A percentile compares a stretch with the other conserved stretches of the same genome.
These are phyloP conservation scores for Glaciozyma antarctica DNA, from an alignment of 768 basidiomycete species.

Conservation along the genomic window DNA sequence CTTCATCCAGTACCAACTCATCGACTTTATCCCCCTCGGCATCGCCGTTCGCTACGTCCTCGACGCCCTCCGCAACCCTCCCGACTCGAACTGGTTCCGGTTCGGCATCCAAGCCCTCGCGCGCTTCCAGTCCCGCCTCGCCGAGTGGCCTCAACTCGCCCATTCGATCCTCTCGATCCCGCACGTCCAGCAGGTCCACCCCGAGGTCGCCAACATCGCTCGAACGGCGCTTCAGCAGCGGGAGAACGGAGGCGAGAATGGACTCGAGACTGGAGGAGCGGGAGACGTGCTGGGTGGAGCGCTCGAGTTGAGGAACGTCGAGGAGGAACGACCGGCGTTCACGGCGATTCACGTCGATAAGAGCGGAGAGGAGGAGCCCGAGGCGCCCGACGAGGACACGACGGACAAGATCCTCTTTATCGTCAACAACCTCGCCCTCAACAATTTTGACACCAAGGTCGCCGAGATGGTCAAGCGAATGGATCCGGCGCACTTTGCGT, in stretches of 20 bases:
- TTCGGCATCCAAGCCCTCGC: constrained; percentile 87
- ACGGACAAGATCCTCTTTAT: constrained; percentile 95
- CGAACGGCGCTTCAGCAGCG: constrained; percentile 29
- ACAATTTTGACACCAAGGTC: constrained; percentile 81
- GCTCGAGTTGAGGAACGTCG: neutral
- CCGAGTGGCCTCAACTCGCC: constrained; percentile 88
- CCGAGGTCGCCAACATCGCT: constrained; percentile 47
- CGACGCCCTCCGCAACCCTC: constrained; percentile 81
- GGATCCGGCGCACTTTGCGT: constrained; percentile 70
- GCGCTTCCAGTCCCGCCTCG: constrained; percentile 73
- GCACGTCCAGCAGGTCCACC: constrained; percentile 71
- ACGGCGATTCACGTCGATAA: constrained; percentile 65
- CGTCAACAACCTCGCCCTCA: constrained; percentile 91
- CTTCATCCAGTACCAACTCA: constrained; percentile 82
- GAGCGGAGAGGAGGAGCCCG: constrained; percentile 52
- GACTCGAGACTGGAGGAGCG: constrained; percentile 16
- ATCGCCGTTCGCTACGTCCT: constrained; percentile 95
- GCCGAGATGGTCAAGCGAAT: constrained; percentile 77
- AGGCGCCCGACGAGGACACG: constrained; percentile 68
- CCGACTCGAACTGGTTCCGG: constrained; percentile 85
- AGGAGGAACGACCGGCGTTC: constrained; percentile 51
- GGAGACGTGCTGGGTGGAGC: neutral
- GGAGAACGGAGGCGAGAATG: constrained; percentile 31
- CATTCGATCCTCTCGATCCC: constrained; percentile 78
- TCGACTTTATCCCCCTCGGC: constrained; percentile 86